Evolutionary conservation across 805 yeast genomes (phyloP).

Genomic region (Saccharomycopsis sp.): DNA sequence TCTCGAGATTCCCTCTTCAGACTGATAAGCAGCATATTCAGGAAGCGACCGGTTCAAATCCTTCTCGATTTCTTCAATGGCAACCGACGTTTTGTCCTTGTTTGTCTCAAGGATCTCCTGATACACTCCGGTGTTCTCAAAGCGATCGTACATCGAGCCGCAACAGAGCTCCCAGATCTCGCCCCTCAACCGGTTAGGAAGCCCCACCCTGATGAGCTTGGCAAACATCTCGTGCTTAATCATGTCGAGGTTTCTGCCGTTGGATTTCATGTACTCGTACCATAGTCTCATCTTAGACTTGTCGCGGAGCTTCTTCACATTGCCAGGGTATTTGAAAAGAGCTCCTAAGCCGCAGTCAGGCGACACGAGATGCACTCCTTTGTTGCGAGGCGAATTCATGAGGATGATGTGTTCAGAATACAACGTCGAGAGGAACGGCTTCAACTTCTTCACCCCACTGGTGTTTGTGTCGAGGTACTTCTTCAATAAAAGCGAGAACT

Average conservation of each 20-base stretch:
- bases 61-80: conserved; percentile 94
- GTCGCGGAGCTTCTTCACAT: conserved; percentile 67
- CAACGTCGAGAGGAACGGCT: conserved; percentile 59
- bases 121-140: conserved; percentile 57
- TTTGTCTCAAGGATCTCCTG: conserved; percentile 50
- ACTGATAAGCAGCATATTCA: conserved; percentile 91
- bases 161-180: conserved; percentile 92
- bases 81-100: conserved; percentile 61
- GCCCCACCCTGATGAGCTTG: conserved; percentile 79
- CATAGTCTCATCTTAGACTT: conserved; percentile 83
- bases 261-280: conserved; percentile 81
- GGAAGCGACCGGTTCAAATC: conserved; percentile 93
- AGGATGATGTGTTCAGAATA: conserved; percentile 80
- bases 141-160: conserved; percentile 76
- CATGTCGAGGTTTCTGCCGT: conserved; percentile 79
- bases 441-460: conserved; percentile 52
- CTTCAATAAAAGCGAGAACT: conserved; percentile 66
- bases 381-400: conserved; percentile 41
- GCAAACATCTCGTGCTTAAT: conserved; percentile 71
- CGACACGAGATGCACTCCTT: conserved; percentile 36
- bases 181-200: conserved; percentile 92
- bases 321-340: conserved; percentile 83
- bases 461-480: conserved; percentile 55
- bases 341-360: conserved; percentile 87
- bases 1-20: conserved; percentile 74